Evolutionary conservation across 2,329 filamentous ascomycete species (phyloP).

Genomic region (Trichoderma breve): DNA sequence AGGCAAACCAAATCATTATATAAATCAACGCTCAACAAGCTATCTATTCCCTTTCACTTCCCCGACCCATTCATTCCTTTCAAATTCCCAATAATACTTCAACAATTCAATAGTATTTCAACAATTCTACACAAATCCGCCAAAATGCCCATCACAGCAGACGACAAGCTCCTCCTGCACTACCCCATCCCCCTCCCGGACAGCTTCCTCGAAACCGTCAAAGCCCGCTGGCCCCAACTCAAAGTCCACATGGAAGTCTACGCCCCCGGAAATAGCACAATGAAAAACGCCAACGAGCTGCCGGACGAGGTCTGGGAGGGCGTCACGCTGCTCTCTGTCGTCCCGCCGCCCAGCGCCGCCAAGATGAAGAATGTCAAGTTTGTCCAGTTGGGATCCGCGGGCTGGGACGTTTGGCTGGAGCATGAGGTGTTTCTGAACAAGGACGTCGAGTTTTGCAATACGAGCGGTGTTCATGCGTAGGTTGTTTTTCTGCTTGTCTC

Average conservation of each 20-base stretch:
- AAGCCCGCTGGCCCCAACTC: conserved; percentile 39
- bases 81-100: not conserved
- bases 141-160: conserved; percentile 29
- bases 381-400: conserved; percentile 46
- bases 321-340: conserved; percentile 41
- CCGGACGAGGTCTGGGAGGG: conserved; percentile 36
- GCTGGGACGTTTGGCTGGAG: conserved; percentile 42
- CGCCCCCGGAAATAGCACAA: conserved; percentile 20
- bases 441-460: conserved; percentile 39
- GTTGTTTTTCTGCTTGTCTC: conserved; percentile 21
- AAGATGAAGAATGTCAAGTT: conserved; percentile 39
- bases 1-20: not conserved
- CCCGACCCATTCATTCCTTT: too few species aligned
- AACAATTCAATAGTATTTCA: too few species aligned
- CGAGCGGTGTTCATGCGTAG: conserved; percentile 44
- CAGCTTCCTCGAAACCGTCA: conserved; percentile 36
- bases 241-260: conserved; percentile 36
- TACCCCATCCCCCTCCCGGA: conserved; percentile 32
- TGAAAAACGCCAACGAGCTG: conserved; percentile 29
- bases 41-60: not conserved
- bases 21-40: not conserved
- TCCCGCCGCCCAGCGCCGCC: conserved; percentile 32
- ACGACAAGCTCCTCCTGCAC: conserved; percentile 43
- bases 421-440: conserved; percentile 36
- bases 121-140: not conserved